Base-by-base conservation (phyloP, 345 rosid species). In the Geranium brycei region DNA sequence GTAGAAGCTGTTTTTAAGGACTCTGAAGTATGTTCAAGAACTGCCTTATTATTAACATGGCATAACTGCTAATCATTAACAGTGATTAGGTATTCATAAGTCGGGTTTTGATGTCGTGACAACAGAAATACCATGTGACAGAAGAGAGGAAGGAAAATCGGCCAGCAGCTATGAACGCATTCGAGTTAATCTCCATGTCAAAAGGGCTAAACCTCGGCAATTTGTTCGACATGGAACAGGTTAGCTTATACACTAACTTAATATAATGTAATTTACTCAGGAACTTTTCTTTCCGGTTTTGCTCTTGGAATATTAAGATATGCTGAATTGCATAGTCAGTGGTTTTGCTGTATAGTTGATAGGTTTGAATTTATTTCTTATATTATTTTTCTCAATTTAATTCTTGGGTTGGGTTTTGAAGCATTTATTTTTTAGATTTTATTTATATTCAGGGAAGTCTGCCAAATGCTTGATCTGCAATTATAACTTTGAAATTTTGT, bases 1-100 rank as follows among this genome's bases (percentile, higher is more conserved):
- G 82, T 93, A 23, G 95, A 90, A 69, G 96, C 99, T 63, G 95
- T 93, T 74, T 93, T 93, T 51, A 83, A 85, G 81, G 97, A 93
- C 75, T 82, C 92, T 11, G 90, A 85, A 75, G 99, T 89, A 62
- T 77, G 90, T 67, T 61, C 53, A 47, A 6, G 14, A 8, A 2
- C 14, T 6, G 14, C 14, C 15, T 47, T 7, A 47, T 13, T 47
- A 47, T 6, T 47, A 35, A 23, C 28, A 38, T 38, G 12, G 53
- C 53, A 2, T 47, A 47, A 13, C 15, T 8, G 53, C 53, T 47
- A 3, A 47, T 8, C 53, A 47, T 47, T 47, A 47, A 47, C 41
- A 35, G 10, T 35, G 60, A 60, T 19, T 7, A 60, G 16, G 16
- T 68, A 17, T 73, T 58, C 68, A 61, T 63, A 17, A 17, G 58